phyloP scores from a whole-genome alignment of 2,329 filamentous ascomycete species.

The Calonectria pseudoturangicola region DNA sequence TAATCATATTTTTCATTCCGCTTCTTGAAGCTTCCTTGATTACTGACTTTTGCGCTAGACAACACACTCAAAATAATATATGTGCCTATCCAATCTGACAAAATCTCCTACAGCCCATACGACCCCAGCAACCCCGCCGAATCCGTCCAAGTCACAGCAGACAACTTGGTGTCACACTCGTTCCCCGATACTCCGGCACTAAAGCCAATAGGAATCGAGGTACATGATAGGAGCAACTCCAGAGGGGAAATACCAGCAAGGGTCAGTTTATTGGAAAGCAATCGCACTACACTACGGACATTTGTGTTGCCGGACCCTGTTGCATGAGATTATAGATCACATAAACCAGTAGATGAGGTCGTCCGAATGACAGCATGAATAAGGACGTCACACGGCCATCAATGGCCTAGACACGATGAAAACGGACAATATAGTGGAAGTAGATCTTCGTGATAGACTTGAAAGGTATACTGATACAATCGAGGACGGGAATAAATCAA shows the following conservation, averaged over 20 bases:
- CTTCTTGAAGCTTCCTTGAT: not conserved
- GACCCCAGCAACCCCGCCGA: slow-evolving; percentile 47
- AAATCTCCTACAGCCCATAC: slow-evolving; percentile 62
- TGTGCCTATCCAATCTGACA: slow-evolving; percentile 61
- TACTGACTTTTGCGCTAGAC: slow-evolving; percentile 47
- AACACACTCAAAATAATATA: slow-evolving; percentile 54
- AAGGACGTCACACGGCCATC: not conserved
- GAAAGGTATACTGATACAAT: slow-evolving; percentile 46
- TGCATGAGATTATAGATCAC: not conserved
- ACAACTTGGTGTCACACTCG: slow-evolving; percentile 47
- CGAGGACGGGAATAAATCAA: slow-evolving; percentile 12
- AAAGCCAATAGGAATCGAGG: slow-evolving; percentile 70
- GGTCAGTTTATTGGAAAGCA: slow-evolving; percentile 70
- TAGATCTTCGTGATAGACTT: slow-evolving; percentile 48
- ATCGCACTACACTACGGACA: slow-evolving; percentile 68
- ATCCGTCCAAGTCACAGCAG: slow-evolving; percentile 32
- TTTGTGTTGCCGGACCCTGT: slow-evolving; percentile 62
- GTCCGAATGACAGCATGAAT: not conserved
- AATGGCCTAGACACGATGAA: not conserved
- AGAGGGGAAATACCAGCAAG: slow-evolving; percentile 69
- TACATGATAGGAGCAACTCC: slow-evolving; percentile 65
- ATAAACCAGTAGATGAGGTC: no score
- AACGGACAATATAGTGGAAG: not conserved
- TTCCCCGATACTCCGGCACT: slow-evolving; percentile 55
- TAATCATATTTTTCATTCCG: slow-evolving; percentile 16